phyloP scores from a whole-genome alignment of 2,329 filamentous ascomycete genomes.

The Aspergillus tamarii region DNA sequence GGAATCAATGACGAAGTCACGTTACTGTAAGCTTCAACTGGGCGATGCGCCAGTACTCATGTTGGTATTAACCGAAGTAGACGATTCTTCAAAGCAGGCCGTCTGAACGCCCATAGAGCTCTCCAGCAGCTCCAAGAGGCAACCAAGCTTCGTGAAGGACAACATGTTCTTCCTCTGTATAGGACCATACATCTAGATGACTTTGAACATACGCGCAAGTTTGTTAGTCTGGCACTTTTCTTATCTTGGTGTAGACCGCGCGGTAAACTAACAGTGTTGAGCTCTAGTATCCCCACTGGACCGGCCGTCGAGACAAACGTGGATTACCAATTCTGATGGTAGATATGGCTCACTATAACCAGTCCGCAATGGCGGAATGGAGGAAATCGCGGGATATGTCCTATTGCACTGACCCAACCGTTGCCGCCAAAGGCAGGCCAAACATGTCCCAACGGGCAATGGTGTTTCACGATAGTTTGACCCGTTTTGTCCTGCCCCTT shows the following conservation, averaged over 20 bases:
- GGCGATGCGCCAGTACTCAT: too few species aligned
- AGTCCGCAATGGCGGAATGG: conserved; percentile 21
- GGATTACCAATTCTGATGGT: conserved; percentile 27
- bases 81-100: too few species aligned
- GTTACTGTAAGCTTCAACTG: too few species aligned
- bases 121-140: conserved; percentile 23
- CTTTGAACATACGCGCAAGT: conserved; percentile 23
- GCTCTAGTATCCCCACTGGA: conserved; percentile 32
- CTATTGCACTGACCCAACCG: not conserved
- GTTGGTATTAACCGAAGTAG: too few species aligned
- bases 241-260: too few species aligned
- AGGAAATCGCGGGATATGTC: conserved; percentile 13
- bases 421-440: not conserved
- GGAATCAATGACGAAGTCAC: too few species aligned
- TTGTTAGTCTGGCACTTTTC: conserved; percentile 15
- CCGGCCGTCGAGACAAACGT: conserved; percentile 25
- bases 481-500: conserved; percentile 28
- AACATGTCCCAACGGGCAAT: conserved; percentile 27
- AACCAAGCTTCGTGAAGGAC: conserved; percentile 18
- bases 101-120: conserved; percentile 12
- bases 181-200: conserved; percentile 21
- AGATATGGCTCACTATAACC: conserved; percentile 18
- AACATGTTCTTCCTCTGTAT: conserved; percentile 19
- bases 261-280: not conserved
- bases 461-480: conserved; percentile 22